These are phyloP conservation scores for Misopates orontium DNA, from an alignment of 257 asterid species.

Conservation along the genomic window DNA sequence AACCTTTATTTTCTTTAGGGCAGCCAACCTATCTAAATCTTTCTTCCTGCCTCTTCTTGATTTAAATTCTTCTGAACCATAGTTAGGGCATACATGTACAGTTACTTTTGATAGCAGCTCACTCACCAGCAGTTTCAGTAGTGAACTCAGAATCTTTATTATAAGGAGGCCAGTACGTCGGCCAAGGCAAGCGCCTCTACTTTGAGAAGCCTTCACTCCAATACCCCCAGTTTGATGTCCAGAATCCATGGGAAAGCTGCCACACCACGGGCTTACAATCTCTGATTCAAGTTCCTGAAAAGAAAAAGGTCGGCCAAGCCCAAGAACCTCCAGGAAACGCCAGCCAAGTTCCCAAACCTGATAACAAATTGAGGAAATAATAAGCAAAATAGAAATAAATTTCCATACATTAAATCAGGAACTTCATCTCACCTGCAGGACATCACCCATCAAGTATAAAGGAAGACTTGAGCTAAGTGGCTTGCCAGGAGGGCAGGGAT, in stretches of 20 bases:
- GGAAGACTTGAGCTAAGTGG: slow-evolving; percentile 72
- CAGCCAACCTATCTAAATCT: slow-evolving; percentile 65
- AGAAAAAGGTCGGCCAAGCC: slow-evolving; percentile 64
- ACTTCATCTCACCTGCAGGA: slow-evolving; percentile 66
- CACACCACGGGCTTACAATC: slow-evolving; percentile 72
- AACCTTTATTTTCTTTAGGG: slow-evolving; percentile 61
- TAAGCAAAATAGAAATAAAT: slow-evolving; percentile 30
- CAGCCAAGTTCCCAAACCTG: slow-evolving; percentile 86
- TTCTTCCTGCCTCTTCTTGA: slow-evolving; percentile 80
- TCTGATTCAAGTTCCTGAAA: slow-evolving; percentile 79
- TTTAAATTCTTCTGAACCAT: slow-evolving; percentile 75
- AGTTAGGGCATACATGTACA: slow-evolving; percentile 64
- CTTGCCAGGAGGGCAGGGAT: slow-evolving; percentile 71
- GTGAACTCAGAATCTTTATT: slow-evolving; percentile 54
- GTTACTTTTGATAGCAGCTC: slow-evolving; percentile 85
- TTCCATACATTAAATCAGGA: slow-evolving; percentile 12
- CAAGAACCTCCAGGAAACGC: slow-evolving; percentile 77
- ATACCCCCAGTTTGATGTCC: slow-evolving; percentile 34
- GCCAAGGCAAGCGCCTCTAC: slow-evolving; percentile 40
- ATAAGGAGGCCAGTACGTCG: slow-evolving; percentile 57
- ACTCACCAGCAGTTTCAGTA: slow-evolving; percentile 67
- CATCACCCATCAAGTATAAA: slow-evolving; percentile 73
- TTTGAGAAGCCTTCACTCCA: slow-evolving; percentile 42
- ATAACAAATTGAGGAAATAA: slow-evolving; percentile 28
- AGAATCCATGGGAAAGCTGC: slow-evolving; percentile 40